phyloP scores from a whole-genome alignment of 352 stramenopile species.

The Phytophthora rubi region DNA sequence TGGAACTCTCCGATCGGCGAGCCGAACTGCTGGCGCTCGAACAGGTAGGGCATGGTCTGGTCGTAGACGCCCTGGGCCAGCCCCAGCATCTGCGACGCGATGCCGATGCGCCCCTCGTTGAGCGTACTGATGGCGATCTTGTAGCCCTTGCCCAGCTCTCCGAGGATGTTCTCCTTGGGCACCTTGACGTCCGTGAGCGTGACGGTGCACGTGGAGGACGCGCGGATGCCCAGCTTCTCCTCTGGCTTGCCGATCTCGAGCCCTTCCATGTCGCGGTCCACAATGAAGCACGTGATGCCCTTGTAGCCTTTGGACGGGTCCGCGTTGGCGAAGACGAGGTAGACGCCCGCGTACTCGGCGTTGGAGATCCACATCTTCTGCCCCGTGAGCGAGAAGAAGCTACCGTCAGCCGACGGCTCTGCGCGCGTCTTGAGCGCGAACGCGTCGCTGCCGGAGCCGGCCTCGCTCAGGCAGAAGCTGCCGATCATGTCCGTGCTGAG shows the following conservation, averaged over 20 bases:
- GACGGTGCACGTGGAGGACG: slow-evolving; percentile 96
- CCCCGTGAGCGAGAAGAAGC: slow-evolving; percentile 95
- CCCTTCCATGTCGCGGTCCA: slow-evolving; percentile 93
- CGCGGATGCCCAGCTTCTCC: slow-evolving; percentile 97
- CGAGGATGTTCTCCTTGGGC: slow-evolving; percentile 92
- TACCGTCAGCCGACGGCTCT: slow-evolving; percentile 85
- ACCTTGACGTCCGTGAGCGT: slow-evolving; percentile 95
- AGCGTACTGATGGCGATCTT: slow-evolving; percentile 98
- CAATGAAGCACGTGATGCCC: slow-evolving; percentile 98
- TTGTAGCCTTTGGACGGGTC: slow-evolving; percentile 95
- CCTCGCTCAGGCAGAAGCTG: slow-evolving; percentile 96
- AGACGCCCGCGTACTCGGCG: slow-evolving; percentile 94
- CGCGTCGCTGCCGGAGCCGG: slow-evolving; percentile 94
- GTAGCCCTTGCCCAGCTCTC: slow-evolving; percentile 94
- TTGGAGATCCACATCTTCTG: slow-evolving; percentile 99
- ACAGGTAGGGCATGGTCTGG: slow-evolving; percentile 95
- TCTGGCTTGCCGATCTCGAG: slow-evolving; percentile 95
- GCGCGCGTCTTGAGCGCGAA: slow-evolving; percentile 96
- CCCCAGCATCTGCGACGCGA: slow-evolving; percentile 97
- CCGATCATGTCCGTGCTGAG: slow-evolving; percentile 91
- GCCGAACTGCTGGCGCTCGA: slow-evolving; percentile 96
- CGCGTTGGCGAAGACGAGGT: slow-evolving; percentile 97
- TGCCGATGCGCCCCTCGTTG: slow-evolving; percentile 96
- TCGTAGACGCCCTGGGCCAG: slow-evolving; percentile 97
- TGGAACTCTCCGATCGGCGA: slow-evolving; percentile 95